Conservation (phyloP, 202 grass and related monocot genomes). For the Panicum virgatum region DNA sequence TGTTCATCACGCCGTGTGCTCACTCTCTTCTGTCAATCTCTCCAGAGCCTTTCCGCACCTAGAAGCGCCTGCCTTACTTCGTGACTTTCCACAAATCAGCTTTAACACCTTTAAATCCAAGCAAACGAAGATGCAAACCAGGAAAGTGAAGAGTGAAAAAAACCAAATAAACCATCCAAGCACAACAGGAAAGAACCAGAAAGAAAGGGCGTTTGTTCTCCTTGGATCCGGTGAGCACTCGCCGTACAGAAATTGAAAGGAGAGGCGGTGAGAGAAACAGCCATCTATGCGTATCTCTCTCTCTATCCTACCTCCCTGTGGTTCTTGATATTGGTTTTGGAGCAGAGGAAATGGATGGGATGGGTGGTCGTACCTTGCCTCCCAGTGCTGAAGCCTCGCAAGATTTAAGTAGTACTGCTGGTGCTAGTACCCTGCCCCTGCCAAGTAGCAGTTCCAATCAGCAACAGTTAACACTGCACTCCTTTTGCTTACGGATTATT, state of each 20-base stretch:
- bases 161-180: slow-evolving; percentile 30
- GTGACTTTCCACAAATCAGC: accelerated
- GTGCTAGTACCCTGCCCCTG: slow-evolving; percentile 25
- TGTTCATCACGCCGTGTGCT: slow-evolving; percentile 48
- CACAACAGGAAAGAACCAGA: not conserved
- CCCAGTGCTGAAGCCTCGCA: slow-evolving; percentile 35
- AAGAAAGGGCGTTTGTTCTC: slow-evolving; percentile 6
- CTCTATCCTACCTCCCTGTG: not conserved
- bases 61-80: not conserved
- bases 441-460: slow-evolving; percentile 48
- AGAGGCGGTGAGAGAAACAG: slow-evolving; percentile 36
- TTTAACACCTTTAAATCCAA: not conserved
- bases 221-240: slow-evolving; percentile 49
- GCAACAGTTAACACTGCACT: slow-evolving; percentile 36
- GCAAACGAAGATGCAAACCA: not conserved
- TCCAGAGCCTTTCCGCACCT: not conserved
- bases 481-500: slow-evolving; percentile 11
- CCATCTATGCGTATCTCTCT: not conserved
- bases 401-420: slow-evolving; percentile 34
- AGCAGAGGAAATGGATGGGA: slow-evolving; percentile 53
- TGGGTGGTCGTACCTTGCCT: slow-evolving; percentile 44
- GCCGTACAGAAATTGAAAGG: slow-evolving; percentile 43
- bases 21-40: slow-evolving; percentile 98
- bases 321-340: slow-evolving; percentile 26
- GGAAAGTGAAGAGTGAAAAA: not conserved